phyloP scores from a whole-genome alignment of 2,329 filamentous ascomycete species.

The Alternaria longipes region DNA sequence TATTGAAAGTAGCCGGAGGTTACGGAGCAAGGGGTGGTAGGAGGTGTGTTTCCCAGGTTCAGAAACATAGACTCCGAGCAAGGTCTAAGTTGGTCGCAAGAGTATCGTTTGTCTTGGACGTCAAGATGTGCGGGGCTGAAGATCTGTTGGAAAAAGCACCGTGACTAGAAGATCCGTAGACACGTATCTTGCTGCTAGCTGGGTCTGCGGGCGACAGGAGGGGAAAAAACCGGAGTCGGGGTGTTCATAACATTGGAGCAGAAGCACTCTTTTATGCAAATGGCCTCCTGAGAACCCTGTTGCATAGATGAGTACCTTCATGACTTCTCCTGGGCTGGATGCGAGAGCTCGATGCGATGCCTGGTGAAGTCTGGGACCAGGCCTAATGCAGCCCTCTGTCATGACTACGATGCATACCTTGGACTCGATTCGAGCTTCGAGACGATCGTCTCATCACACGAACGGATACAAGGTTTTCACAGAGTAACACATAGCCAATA shows the following conservation, averaged over 20 bases:
- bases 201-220: neutral
- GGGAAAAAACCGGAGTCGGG: neutral
- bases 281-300: slow-evolving; percentile 15
- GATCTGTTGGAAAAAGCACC: slow-evolving; percentile 1
- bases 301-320: slow-evolving; percentile 17
- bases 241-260: neutral
- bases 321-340: neutral
- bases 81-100: neutral
- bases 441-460: neutral
- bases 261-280: slow-evolving; percentile 10
- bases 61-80: neutral
- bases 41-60: neutral
- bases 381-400: neutral
- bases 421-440: neutral
- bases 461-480: neutral
- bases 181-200: neutral
- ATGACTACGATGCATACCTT: neutral
- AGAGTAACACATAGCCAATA: neutral
- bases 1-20: slow-evolving; percentile 1
- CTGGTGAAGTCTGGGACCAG: neutral
- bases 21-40: slow-evolving; percentile 12
- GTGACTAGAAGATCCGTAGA: neutral
- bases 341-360: neutral
- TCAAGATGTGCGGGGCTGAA: neutral
- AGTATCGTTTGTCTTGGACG: neutral